A percentile compares a stretch with the other conserved stretches of the same genome.
Conservation (phyloP, 345 rosid genomes). For the Cardamine occulta region DNA sequence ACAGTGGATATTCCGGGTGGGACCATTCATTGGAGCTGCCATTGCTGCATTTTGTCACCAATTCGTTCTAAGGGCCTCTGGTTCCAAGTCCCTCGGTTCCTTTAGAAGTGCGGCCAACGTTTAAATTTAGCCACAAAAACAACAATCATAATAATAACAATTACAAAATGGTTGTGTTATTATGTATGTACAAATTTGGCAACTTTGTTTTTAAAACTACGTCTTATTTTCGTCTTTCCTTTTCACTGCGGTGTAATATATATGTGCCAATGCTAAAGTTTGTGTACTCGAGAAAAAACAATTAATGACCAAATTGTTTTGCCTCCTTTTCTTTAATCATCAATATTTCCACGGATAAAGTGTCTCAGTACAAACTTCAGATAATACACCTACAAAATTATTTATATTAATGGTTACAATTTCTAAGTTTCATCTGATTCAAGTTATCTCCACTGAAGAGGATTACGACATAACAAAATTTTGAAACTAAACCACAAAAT, state of each 20-base stretch:
- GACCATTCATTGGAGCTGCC: conserved; percentile 72
- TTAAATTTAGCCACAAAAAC: conserved; percentile 31
- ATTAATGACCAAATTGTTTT: conserved; percentile 39
- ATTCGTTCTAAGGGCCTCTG: conserved; percentile 73
- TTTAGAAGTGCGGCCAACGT: conserved; percentile 74
- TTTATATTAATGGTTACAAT: background rate
- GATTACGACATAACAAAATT: background rate
- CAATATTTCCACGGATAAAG: background rate
- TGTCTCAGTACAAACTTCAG: background rate
- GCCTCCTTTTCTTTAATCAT: background rate
- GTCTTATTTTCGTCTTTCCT: conserved; percentile 7
- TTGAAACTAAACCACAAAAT: conserved; percentile 1
- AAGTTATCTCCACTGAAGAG: background rate
- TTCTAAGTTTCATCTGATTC: background rate
- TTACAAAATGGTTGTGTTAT: conserved; percentile 29
- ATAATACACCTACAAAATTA: background rate
- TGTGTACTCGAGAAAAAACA: conserved; percentile 31
- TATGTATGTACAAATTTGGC: conserved; percentile 32
- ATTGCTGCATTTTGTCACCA: conserved; percentile 67
- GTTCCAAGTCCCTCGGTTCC: conserved; percentile 80
- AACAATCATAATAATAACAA: conserved; percentile 13
- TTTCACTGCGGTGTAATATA: conserved; percentile 3
- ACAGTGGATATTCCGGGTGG: conserved; percentile 83
- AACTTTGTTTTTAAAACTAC: conserved; percentile 17
- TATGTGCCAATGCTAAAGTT: conserved; percentile 28